These are phyloP conservation scores for Cronartium quercuum DNA, from an alignment of 1,284 basidiomycete genomes.

Conservation along the genomic window DNA sequence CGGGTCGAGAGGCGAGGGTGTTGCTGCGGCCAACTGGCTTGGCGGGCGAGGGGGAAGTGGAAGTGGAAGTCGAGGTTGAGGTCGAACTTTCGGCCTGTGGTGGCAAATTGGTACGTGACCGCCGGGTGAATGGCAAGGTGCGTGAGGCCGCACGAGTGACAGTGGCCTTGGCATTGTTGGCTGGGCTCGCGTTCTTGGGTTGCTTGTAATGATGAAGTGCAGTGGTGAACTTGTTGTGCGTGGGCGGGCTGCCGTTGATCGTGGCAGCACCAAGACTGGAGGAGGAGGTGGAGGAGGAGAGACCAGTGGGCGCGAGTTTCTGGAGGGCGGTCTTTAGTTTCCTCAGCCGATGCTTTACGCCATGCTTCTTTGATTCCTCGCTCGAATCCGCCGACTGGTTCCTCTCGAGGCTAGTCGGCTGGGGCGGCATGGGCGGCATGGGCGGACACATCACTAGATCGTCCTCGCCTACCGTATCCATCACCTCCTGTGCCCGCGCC, in stretches of 20 bases:
- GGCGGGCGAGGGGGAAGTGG: conserved; percentile 3
- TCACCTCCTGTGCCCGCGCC: conserved; percentile 20
- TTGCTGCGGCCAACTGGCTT: conserved; percentile 1
- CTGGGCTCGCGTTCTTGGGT: background rate
- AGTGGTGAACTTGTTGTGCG: conserved; percentile 19
- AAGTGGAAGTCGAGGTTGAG: background rate
- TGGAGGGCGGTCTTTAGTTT: conserved; percentile 38
- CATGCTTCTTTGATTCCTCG: conserved; percentile 1
- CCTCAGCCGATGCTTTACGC: conserved; percentile 33
- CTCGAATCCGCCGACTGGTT: background rate
- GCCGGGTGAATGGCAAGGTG: conserved; percentile 5
- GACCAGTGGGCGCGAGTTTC: conserved; percentile 25
- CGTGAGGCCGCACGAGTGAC: conserved; percentile 31
- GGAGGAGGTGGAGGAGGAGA: conserved; percentile 2
- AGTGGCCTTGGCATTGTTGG: background rate
- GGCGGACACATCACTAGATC: conserved; percentile 10
- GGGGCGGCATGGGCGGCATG: background rate
- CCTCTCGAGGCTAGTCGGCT: background rate
- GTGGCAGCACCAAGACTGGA: background rate
- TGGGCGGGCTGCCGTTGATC: background rate
- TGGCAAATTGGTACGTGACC: no score
- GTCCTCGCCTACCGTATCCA: conserved; percentile 33
- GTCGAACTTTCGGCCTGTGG: no score
- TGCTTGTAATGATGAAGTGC: background rate
- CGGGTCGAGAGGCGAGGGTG: conserved; percentile 1